Evolutionary conservation across 768 basidiomycete species (phyloP), one percentile per base, ranked within the genome.

Genomic region (Mycena olivaceomarginata): DNA sequence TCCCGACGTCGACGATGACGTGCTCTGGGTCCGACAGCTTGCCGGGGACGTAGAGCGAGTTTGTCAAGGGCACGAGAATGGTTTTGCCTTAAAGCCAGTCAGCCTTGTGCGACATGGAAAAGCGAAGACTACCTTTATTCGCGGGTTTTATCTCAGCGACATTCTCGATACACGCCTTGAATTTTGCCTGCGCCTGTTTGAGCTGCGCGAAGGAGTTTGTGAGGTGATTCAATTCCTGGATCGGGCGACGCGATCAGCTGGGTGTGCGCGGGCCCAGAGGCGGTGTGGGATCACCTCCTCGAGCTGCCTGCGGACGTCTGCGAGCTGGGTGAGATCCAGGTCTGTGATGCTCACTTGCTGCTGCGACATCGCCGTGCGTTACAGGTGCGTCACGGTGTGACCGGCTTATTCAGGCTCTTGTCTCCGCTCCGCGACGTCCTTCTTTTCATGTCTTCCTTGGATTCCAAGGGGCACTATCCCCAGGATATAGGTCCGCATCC

Each of bases 1-100:
- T 99, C 1, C 98, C 98, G 39, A 99, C 90, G 83, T 99, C 98
- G 51, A 99, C 92, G 77, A 99, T 94, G 63, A 99, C 98, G 80
- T 96, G 91, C 60, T 97, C 94, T 0, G 92, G 85, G 82, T 98
- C 95, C 56, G 88, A 89, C 63, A 99, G 89, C 85, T 94, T 97
- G 22, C 98, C 98, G 2, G 98, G 97, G 37, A 99, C 95, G 82
- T 99, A 99, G 2, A 99, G 91, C 0, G 98, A 99, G 84, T 95
- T 96, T 18, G 97, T 99, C 70, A 99, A 85, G 8, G 98, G 98
- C 12, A 99, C 96, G 16, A 99, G 89, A 77, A 98, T 92, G 25
- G 94, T 93, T 89, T 96, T 98, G 79, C 90, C 98, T 99, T 39
- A n/a, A 45, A 64, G 11, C 22, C 31, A 45, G 25, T 59, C 18